Base-by-base conservation (phyloP, 2,329 filamentous ascomycete genomes). In the Colletotrichum musae region DNA sequence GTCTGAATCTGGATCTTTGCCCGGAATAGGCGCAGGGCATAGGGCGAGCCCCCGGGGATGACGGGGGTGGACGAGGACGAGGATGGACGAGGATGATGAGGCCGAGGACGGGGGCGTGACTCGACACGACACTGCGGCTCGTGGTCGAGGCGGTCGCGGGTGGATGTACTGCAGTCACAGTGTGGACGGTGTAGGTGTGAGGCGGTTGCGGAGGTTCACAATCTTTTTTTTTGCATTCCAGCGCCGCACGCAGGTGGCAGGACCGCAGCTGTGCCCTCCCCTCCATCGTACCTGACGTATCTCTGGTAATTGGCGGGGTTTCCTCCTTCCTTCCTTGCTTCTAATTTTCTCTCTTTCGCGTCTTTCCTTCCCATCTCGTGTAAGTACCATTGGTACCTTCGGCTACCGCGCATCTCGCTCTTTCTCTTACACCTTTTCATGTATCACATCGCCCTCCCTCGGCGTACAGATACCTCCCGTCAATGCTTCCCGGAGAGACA, bases 191-290 rank as follows among this genome's bases (percentile, higher is more conserved):
- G 21, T 24, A 24, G 18, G 32, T 7, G 32, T 36, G 32, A 36
- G 32, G 50, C 59, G 59, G 61, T 64, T 64, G 61, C 61, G 61
- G 61, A 58, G 61, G 16, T 15, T 21, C 16, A n/a, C 45, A 24
- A 4, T 9, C 18, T 7, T 26, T 32, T 43, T 18, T 60, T 53
- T 51, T 48, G 58, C 60, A 63, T 63, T 57, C 60, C 60, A 54
- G 39, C 6, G 18, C 21, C 10, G 28, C 43, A 52, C 62, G 62
- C 60, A 64, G 3, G 60, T 57, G 51, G 52, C 60, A 57, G 57
- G n/a, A 6, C 6, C 26, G 41, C 18, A 50, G 43, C 60, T 39
- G 16, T 58, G 52, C 60, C 4, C 36, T 39, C 36, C 15, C n/a
- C 26, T 24, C n/a, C n/a, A n/a, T 5, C 12, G 21, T 26, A 12